Percentiles rank a stretch among this genome's conserved stretches.
phyloP scores from a whole-genome alignment of 768 basidiomycete species.

The Kwoniella pini region DNA sequence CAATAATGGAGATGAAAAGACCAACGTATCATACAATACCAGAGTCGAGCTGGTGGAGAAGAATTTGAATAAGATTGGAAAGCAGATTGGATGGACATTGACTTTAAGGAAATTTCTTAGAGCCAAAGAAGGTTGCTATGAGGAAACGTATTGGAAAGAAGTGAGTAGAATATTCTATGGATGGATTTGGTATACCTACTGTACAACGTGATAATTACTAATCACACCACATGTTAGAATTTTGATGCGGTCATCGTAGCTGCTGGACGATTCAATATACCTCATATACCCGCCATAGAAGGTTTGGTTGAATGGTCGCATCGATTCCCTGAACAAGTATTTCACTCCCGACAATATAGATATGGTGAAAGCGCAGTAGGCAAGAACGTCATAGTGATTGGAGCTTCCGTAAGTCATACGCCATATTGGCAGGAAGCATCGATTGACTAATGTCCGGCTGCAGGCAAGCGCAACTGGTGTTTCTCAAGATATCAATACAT shows the following conservation, averaged over 20 bases:
- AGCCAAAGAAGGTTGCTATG: not conserved
- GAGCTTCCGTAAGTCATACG: constrained; percentile 55
- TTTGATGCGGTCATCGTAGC: constrained; percentile 55
- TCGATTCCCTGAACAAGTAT: constrained; percentile 13
- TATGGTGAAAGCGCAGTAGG: not conserved
- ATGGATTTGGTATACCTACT: not conserved
- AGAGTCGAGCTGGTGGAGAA: constrained; percentile 60
- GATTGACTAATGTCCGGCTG: not conserved
- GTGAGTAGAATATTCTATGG: constrained; percentile 11
- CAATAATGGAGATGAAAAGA: constrained; percentile 56
- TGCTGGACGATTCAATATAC: constrained; percentile 34
- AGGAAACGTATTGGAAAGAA: constrained; percentile 13
- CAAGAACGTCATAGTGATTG: constrained; percentile 57
- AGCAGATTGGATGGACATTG: constrained; percentile 10
- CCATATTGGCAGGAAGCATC: constrained; percentile 52
- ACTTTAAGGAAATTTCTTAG: not conserved
- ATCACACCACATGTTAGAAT: no score
- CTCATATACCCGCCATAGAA: constrained; percentile 47
- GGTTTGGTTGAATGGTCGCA: constrained; percentile 56
- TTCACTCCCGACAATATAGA: constrained; percentile 26
- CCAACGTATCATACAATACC: constrained; percentile 56
- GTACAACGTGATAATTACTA: no score
- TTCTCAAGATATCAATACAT: constrained; percentile 11
- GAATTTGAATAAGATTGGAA: constrained; percentile 3
- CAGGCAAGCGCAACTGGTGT: constrained; percentile 19